Percentiles rank a stretch among this genome's conserved stretches.
phyloP scores from a whole-genome alignment of 1,284 basidiomycete species.

The Pisolithus thermaeus region DNA sequence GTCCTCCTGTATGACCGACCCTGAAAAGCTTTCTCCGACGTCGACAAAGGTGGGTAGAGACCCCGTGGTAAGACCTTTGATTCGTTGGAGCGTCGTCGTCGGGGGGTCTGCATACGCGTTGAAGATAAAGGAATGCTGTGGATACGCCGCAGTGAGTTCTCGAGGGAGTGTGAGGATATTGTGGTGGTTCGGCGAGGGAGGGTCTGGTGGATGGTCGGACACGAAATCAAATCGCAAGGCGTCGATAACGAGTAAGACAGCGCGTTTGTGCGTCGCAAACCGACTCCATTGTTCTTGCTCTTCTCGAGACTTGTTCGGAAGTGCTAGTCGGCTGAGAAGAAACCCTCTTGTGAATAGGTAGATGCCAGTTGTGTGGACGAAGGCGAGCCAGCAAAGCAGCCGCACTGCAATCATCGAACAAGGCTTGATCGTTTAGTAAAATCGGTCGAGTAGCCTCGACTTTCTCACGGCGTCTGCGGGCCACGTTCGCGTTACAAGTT shows the following conservation, averaged over 20 bases:
- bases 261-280: slow-evolving; percentile 67
- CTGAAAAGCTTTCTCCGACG: slow-evolving; percentile 88
- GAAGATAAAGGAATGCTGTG: slow-evolving; percentile 77
- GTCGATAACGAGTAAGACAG: slow-evolving; percentile 87
- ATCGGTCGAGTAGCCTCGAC: no score
- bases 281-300: slow-evolving; percentile 38
- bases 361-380: slow-evolving; percentile 56
- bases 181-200: slow-evolving; percentile 71
- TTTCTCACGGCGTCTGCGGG: no score
- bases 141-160: slow-evolving; percentile 57
- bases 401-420: no score
- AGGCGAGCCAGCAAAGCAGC: slow-evolving; percentile 40
- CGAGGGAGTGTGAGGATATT: slow-evolving; percentile 76
- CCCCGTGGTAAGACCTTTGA: slow-evolving; percentile 94
- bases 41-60: slow-evolving; percentile 96
- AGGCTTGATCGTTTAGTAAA: no score
- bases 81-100: slow-evolving; percentile 90
- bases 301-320: slow-evolving; percentile 56
- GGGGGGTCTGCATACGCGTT: slow-evolving; percentile 93
- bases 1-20: slow-evolving; percentile 82
- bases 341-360: slow-evolving; percentile 88
- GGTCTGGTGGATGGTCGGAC: slow-evolving; percentile 60
- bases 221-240: slow-evolving; percentile 94
- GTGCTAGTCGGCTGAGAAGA: slow-evolving; percentile 76
- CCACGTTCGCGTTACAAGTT: no score